Evolutionary conservation across 495 filamentous ascomycete genomes (phyloP).

Genomic region (Usnea hakonensis): DNA sequence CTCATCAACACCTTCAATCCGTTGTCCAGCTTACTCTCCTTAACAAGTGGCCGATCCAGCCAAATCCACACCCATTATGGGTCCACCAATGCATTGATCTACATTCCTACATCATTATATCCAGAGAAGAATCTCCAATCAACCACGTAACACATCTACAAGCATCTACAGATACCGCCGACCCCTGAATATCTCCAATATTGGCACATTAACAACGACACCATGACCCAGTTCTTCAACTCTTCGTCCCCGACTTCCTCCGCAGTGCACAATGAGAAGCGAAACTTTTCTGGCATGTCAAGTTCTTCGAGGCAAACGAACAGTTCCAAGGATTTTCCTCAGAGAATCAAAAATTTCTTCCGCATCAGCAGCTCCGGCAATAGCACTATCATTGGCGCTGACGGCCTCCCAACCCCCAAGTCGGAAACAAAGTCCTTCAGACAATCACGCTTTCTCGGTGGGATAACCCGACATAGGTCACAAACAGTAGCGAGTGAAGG

Average conservation of each 20-base stretch:
- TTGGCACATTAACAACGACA: background rate
- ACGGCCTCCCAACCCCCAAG: conserved; percentile 39
- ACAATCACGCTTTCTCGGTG: conserved; percentile 76
- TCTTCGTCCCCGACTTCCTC: conserved; percentile 14
- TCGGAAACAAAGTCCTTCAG: conserved; percentile 61
- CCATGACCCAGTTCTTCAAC: conserved; percentile 21
- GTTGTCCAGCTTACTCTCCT: background rate
- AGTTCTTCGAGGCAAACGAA: conserved; percentile 30
- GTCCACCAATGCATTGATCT: conserved; percentile 15
- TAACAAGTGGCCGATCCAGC: background rate
- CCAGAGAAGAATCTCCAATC: background rate
- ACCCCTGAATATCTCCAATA: background rate
- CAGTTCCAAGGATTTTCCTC: conserved; percentile 60
- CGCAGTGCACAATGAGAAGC: conserved; percentile 33
- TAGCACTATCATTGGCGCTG: conserved; percentile 37
- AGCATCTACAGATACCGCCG: background rate
- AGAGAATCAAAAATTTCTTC: conserved; percentile 95
- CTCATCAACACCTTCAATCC: background rate
- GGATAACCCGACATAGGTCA: conserved; percentile 69
- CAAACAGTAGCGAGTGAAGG: conserved; percentile 91
- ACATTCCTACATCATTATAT: conserved; percentile 12
- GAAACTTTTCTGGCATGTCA: conserved; percentile 26
- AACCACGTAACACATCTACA: background rate
- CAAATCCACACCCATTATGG: conserved; percentile 11
- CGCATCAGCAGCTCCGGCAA: conserved; percentile 72